Conservation (phyloP, 192 early-diverging fungal species). For the Thamnidium elegans region DNA sequence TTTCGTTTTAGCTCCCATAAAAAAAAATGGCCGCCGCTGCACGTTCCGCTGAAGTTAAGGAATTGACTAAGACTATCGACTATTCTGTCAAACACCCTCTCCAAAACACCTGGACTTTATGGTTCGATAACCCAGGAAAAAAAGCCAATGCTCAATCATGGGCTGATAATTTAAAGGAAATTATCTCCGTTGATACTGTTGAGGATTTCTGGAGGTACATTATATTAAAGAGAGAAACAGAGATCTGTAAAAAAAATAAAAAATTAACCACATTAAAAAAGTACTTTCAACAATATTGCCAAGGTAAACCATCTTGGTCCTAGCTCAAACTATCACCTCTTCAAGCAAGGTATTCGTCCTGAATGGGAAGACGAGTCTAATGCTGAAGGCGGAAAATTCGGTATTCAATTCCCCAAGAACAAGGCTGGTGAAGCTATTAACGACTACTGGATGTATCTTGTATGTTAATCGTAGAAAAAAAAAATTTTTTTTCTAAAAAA, state of each 20-base stretch:
- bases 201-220: constrained; percentile 98
- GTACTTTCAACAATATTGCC: constrained; percentile 85
- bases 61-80: constrained; percentile 22
- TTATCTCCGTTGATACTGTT: constrained; percentile 90
- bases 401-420: constrained; percentile 64
- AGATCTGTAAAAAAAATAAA: neutral
- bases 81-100: constrained; percentile 88
- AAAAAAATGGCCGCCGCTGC: too few relatives aligned
- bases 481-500: neutral
- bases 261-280: constrained; percentile 12
- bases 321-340: constrained; percentile 91
- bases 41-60: too few relatives aligned
- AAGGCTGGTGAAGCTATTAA: constrained; percentile 76
- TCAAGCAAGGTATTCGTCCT: constrained; percentile 88
- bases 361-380: constrained; percentile 95
- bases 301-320: constrained; percentile 67
- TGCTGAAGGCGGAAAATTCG: constrained; percentile 90
- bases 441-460: constrained; percentile 82
- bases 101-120: constrained; percentile 88
- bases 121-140: constrained; percentile 88
- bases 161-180: constrained; percentile 80
- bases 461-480: constrained; percentile 35
- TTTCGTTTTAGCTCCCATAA: too few relatives aligned
- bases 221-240: constrained; percentile 10
- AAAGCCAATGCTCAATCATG: constrained; percentile 74